A percentile compares a stretch with the other conserved stretches of the same genome.
phyloP scores from a whole-genome alignment of 225 moss, liverwort and hornwort genomes.

The Pleurozium schreberi region DNA sequence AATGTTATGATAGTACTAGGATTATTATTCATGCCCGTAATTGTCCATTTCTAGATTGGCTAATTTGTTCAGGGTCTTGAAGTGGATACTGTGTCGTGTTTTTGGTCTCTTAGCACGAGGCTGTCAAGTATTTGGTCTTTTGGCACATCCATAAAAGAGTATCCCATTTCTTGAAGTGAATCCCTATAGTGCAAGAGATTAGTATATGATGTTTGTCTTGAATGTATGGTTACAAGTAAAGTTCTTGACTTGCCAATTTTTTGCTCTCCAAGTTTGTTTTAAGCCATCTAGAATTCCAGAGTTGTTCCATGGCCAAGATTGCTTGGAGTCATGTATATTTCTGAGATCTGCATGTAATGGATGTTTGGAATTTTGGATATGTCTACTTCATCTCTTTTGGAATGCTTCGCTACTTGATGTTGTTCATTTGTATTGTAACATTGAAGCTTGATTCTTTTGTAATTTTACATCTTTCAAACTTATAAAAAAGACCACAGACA shows the following conservation, averaged over 20 bases:
- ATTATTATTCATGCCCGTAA: not conserved
- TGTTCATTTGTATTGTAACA: not conserved
- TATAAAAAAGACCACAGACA: not conserved
- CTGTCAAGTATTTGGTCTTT: not conserved
- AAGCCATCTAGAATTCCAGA: conserved; percentile 73
- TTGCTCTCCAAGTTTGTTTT: conserved; percentile 66
- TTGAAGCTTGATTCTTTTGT: not conserved
- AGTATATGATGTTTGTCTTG: not conserved
- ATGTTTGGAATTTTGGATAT: not conserved
- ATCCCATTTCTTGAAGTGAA: not conserved
- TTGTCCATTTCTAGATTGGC: not conserved
- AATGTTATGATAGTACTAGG: not conserved
- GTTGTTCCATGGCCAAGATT: conserved; percentile 59
- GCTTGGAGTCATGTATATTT: conserved; percentile 60
- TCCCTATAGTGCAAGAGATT: not conserved
- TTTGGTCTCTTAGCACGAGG: not conserved
- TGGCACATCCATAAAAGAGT: not conserved
- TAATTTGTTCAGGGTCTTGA: not conserved
- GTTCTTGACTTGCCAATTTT: conserved; percentile 79
- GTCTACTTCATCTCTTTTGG: not conserved
- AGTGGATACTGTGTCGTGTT: not conserved
- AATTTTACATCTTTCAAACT: not conserved
- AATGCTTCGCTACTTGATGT: not conserved
- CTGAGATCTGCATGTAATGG: not conserved
- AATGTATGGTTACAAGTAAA: conserved; percentile 41